Evolutionary conservation across 352 stramenopile genomes (phyloP), one percentile per base, ranked within the genome.

Genomic region (Blastocystis sp.): DNA sequence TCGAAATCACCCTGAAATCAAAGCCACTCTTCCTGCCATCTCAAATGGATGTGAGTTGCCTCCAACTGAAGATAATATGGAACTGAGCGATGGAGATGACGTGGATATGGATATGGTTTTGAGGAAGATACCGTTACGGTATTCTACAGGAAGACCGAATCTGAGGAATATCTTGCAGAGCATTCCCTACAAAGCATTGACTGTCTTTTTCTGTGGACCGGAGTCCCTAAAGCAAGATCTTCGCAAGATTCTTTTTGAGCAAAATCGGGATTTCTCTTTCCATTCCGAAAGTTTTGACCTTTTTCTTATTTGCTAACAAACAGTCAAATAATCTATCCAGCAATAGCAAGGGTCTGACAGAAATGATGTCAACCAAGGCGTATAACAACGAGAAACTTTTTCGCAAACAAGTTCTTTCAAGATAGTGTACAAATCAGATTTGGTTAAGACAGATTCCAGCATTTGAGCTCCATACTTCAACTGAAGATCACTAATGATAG

Each of bases 211-310:
- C 39, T 63, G 70, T 34, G 70, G 70, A n/a, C 70, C 70, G 23
- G 47, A 63, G 23, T 29, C 20, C 4, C 45, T 80, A n/a, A 56
- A 59, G 39, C 15, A 54, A 13, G 20, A 39, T 8, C 45, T 80
- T 43, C 20, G 39, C 26, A 63, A 29, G 23, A 41, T 47, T 2
- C 39, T 80, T n/a, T 59, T 62, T 20, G 39, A 63, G n/a, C 47
- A 80, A n/a, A 80, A 64, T 56, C 7, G 45, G 9, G 20, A 41
- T 29, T 80, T 62, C n/a, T 39, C 43, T 6, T 41, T 80, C 13
- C 70, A 80, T 64, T 47, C n/a, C 39, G 70, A 80, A 39, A 47
- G 47, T 11, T 80, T 80, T 64, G 45, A 80, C 41, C 50, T 59
- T 59, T 59, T 13, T 13, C 11, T 59, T 59, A n/a, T 59, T 59